Evolutionary conservation across 345 rosid species (phyloP), one percentile per base, ranked within the genome.

Genomic region (Eucalyptus melliodora): DNA sequence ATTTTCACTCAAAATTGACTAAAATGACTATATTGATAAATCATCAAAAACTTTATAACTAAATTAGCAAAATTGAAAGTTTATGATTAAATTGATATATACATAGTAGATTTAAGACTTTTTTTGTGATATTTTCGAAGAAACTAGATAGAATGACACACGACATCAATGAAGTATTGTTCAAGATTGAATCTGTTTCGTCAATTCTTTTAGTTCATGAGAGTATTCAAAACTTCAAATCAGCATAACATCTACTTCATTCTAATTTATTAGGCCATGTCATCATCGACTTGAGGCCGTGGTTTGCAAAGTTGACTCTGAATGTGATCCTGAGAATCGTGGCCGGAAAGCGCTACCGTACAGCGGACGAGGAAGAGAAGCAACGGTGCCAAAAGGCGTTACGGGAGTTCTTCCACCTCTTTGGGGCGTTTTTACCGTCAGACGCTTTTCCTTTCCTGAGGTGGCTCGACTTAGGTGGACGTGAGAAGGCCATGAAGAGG

Each of bases 301-400:
- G 93, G 93, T 60, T 92, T 31, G 91, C 89, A 2, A 90, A 93
- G 53, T 59, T 92, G 86, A 87, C 87, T 17, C 56, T 90, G 50
- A 93, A 93, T 30, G 88, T 93, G 81, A 86, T 88, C 34, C 42
- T 91, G 8, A 90, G 90, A 80, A 86, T 92, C 90, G 86, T 93
- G 42, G 94, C 92, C 2, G 93, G 94, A 24, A 94, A 90, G 91
- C 88, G 92, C 44, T 90, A 87, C 44, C n/a, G 53, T 13, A 93
- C 90, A 6, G 87, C 86, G 27, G 91, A 86, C 14, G 85, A 90
- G 89, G 87, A 56, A 7, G 86, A 89, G 89, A 92, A 89, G 5
- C 53, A 89, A 31, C 80, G 89, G 50, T 88, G 88, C 87, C 85
- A 53, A 62, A 88, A 81, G 85, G 89, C 67, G 45, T 16, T 92